Evolutionary conservation across 345 rosid genomes (phyloP), one percentile per base, ranked within the genome.

Genomic region (Gossypium australe): DNA sequence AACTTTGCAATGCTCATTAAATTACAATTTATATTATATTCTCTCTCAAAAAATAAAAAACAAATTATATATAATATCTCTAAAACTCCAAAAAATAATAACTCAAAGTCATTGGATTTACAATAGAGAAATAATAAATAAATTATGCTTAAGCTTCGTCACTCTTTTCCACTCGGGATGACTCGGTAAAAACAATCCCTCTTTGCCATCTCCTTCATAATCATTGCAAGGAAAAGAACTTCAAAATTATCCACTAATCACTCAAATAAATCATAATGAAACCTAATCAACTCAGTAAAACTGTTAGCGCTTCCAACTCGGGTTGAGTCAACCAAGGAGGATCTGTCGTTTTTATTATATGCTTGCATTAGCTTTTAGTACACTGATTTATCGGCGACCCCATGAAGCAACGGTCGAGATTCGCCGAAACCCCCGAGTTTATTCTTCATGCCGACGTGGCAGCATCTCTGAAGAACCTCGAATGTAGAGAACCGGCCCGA

Each of bases 391-490:
- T 78, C 86, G 69, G 77, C 82, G 10, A 84, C 76, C 45, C 83
- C 85, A 38, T 73, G 81, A 77, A 94, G 91, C 88, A 94, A 83
- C 82, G 94, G 89, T 56, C 84, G 71, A 7, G 97, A 88, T 74
- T 92, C 92, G 25, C 82, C 62, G 60, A 84, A 11, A 3, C 80
- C 24, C 25, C 73, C 84, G 0, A 77, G 74, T 41, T 45, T 73
- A 18, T 70, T 81, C 79, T 68, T 77, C 74, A 78, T 49, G 47
- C 85, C 83, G 0, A 80, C 85, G 76, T 85, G 89, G 78, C 90
- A 80, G 76, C 97, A 83, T 53, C 96, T 79, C 78, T 80, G 83
- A 29, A 86, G 24, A 24, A 89, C 95, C 25, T 88, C 89, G 2
- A 80, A 38, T 62, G 79, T 84, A 34, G 64, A 79, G 18, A 64